Base-by-base conservation (phyloP, 164 flowering plant species). In the Berberis vulgaris region DNA sequence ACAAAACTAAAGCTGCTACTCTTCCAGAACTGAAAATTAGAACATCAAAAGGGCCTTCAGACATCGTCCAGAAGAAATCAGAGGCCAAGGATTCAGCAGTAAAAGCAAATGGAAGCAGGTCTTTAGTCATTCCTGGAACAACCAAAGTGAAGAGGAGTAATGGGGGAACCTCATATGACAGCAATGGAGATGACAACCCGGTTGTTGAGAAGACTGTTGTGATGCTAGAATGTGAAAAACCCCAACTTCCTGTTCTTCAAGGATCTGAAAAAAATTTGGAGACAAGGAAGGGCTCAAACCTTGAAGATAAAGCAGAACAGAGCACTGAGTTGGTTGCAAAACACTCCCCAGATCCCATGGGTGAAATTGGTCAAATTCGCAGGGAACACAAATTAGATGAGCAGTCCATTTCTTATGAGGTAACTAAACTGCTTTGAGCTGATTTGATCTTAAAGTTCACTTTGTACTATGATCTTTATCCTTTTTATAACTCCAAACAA, bases 191-290 rank as follows among this genome's bases (percentile, higher is more conserved):
- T 80, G 91, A 79, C 50, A 82, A 77, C 67, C 68, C 78, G 50
- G 77, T 88, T 10, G 68, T 88, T 73, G 97, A 94, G 70, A 91
- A 94, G 74, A 83, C 77, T 59, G 87, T 88, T 65, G 84, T 90
- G 72, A 77, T 81, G 73, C 87, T 84, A 2, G 99, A 87, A 76
- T 59, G 69, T 67, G 86, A 83, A 73, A 86, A 73, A 70, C 73
- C 79, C 9, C 65, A 79, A 3, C 43, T 64, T 72, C 74, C 81
- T 39, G 43, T 54, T 52, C 55, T 57, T 26, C 76, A 66, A 40
- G 65, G 68, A 57, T 70, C 77, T n/a, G 77, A 68, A 61, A 82
- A 70, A 67, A 78, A 60, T 61, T 39, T 43, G 12, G 72, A 65
- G 43, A 43, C 40, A n/a, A 60, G 53, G 53, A 71, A 66, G 43